Percentiles rank a stretch among this genome's conserved stretches.
phyloP scores from a whole-genome alignment of 371 early-diverging fungal genomes.

The Circinella minor region DNA sequence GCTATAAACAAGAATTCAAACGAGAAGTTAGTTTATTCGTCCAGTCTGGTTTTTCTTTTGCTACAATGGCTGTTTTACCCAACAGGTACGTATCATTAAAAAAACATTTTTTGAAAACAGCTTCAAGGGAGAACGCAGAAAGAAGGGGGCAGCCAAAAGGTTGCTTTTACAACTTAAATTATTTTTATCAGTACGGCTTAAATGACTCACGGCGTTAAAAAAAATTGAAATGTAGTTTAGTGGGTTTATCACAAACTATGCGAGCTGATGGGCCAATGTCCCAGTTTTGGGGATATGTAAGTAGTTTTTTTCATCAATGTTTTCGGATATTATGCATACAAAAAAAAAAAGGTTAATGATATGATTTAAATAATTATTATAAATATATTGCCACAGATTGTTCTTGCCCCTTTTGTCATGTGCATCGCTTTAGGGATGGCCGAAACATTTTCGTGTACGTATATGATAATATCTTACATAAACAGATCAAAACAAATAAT shows the following conservation, averaged over 20 bases:
- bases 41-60: constrained; percentile 36
- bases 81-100: constrained; percentile 23
- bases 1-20: constrained; percentile 50
- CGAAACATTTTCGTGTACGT: constrained; percentile 34
- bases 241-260: constrained; percentile 31
- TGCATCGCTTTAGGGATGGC: constrained; percentile 43
- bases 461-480: neutral
- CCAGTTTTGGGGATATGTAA: constrained; percentile 30
- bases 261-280: constrained; percentile 37
- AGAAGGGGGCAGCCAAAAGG: neutral
- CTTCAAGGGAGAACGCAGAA: neutral
- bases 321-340: neutral
- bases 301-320: neutral
- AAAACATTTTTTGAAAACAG: too few species aligned
- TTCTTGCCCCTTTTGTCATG: constrained; percentile 37
- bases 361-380: neutral
- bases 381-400: constrained; percentile 24
- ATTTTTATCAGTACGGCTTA: too few species aligned
- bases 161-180: neutral
- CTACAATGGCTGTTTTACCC: constrained; percentile 42
- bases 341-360: neutral
- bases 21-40: constrained; percentile 41
- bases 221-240: constrained; percentile 15
- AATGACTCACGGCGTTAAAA: too few species aligned
- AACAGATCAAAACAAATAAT: neutral